Base-by-base conservation (phyloP, 2,329 filamentous ascomycete genomes). In the Gremmenia infestans region DNA sequence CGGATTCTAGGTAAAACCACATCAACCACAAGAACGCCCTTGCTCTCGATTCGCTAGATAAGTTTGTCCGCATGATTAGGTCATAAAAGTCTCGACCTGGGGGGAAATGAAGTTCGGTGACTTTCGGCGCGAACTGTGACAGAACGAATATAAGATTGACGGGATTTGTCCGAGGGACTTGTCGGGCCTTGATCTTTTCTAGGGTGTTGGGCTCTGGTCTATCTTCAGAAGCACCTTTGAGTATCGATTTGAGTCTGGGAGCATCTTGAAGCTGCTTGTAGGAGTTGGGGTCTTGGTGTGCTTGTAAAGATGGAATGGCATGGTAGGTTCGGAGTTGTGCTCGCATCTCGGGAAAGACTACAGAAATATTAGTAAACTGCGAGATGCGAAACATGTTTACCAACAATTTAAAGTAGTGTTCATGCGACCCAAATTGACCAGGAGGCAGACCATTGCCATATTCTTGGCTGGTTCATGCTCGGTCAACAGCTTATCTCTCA, bases 271-370 rank as follows among this genome's bases (percentile, higher is more conserved):
- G 80, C 68, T 97, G 94, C 70, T 99, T 99, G 79, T 99, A 97
- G 53, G 93, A 91, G 65, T 94, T 93, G 11, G 91, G 87, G 67
- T 97, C 94, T 73, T 97, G 91, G 63, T 92, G 89, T 47, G 93
- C 93, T 74, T 99, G 94, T 6, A 99, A 79, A 1, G 91, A 97
- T 14, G 94, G 94, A 63, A 99, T 99, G 12, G 94, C 93, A 71
- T 99, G 94, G 75, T 99, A 99, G 37, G 94, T 99, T 71, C 94
- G 87, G 35, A 99, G 80, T 70, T 99, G 94, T 32, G 94, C 94
- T 73, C 94, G 89, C 94, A 99, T 99, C 72, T 99, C 94, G 22
- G 94, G 94, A 71, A 99, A 99, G 78, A 99, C 94, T 96, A 70
- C 52, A n/a, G 58, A 17, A 53, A 59, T 52, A 67, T 73, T 62